phyloP scores from a whole-genome alignment of 495 filamentous ascomycete genomes.

The Cenococcum geophilum region DNA sequence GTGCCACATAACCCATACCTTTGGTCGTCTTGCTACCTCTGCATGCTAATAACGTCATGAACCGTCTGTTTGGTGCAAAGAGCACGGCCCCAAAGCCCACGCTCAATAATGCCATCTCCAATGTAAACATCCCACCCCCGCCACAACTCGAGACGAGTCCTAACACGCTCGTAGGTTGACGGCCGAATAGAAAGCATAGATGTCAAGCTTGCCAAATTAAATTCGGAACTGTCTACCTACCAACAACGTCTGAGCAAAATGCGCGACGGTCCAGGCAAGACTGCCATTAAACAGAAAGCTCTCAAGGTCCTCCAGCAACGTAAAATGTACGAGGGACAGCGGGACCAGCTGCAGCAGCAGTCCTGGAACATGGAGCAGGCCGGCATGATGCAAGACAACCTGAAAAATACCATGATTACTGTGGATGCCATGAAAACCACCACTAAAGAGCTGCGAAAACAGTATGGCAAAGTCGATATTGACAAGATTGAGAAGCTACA shows the following conservation, averaged over 20 bases:
- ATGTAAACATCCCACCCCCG: constrained; percentile 46
- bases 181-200: constrained; percentile 82
- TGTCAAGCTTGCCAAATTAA: constrained; percentile 87
- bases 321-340: constrained; percentile 90
- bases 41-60: constrained; percentile 54
- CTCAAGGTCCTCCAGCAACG: constrained; percentile 94
- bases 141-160: constrained; percentile 19
- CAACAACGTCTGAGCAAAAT: constrained; percentile 84
- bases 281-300: constrained; percentile 86
- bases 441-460: constrained; percentile 86
- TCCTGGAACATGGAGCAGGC: constrained; percentile 99
- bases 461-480: constrained; percentile 95
- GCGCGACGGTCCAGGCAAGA: constrained; percentile 94
- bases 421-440: constrained; percentile 96
- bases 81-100: constrained; percentile 86
- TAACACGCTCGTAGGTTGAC: constrained; percentile 55
- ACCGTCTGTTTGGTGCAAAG: constrained; percentile 89
- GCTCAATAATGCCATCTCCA: constrained; percentile 76
- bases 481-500: constrained; percentile 97
- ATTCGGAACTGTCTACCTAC: constrained; percentile 83
- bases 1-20: neutral
- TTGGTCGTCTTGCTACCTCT: neutral
- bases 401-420: constrained; percentile 97
- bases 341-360: constrained; percentile 90
- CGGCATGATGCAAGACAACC: constrained; percentile 97